These are phyloP conservation scores for Bruguiera gymnorhiza DNA, from an alignment of 345 rosid species.

Conservation along the genomic window DNA sequence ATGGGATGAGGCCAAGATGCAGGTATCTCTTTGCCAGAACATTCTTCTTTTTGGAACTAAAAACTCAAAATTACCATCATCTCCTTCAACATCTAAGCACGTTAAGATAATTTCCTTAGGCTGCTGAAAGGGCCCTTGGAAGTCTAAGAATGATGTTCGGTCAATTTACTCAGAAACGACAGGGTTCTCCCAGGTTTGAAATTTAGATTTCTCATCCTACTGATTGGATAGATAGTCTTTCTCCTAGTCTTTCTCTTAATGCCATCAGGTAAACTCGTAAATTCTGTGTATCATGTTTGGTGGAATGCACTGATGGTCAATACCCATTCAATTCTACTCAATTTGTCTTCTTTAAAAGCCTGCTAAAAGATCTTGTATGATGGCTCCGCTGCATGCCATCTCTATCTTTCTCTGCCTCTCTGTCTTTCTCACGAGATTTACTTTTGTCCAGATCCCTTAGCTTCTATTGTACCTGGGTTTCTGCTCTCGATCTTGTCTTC, in stretches of 20 bases:
- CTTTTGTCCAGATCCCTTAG: too few species aligned
- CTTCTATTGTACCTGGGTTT: neutral
- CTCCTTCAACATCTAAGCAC: conserved; percentile 2
- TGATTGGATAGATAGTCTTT: neutral
- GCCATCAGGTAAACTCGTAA: neutral
- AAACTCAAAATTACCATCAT: neutral
- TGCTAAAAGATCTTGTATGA: too few species aligned
- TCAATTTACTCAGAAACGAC: conserved; percentile 63
- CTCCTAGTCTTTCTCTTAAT: neutral
- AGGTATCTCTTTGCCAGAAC: conserved; percentile 37
- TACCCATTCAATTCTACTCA: neutral
- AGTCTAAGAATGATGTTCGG: conserved; percentile 59
- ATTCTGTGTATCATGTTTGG: neutral
- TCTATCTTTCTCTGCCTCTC: too few species aligned
- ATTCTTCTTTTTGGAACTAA: conserved; percentile 9
- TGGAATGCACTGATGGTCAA: neutral
- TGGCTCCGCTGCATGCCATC: too few species aligned
- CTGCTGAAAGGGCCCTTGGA: conserved; percentile 87
- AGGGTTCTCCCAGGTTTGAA: conserved; percentile 76
- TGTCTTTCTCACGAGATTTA: too few species aligned
- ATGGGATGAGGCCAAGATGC: conserved; percentile 94
- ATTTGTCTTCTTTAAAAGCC: too few species aligned
- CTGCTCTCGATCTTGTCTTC: neutral
- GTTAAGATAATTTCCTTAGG: conserved; percentile 40
- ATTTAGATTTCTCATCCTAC: conserved; percentile 10